Evolutionary conservation across 2,329 filamentous ascomycete genomes (phyloP).

Genomic region (Fusarium sarcochroum): DNA sequence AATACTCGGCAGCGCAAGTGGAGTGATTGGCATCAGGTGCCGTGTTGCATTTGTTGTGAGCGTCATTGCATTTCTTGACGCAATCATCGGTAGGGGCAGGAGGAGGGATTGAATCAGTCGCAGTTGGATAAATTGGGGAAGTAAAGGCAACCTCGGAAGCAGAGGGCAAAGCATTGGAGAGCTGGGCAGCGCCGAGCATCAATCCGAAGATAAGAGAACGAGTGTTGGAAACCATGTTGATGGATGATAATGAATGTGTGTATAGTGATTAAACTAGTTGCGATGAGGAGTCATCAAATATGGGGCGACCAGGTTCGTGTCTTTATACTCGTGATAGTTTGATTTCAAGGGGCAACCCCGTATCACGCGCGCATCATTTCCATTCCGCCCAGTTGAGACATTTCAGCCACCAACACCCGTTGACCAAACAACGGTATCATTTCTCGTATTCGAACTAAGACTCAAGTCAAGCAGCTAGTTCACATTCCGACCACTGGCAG

Average conservation of each 20-base stretch:
- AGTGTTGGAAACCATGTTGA: slow-evolving; percentile 24
- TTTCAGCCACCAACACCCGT: too few species aligned
- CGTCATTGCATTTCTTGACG: slow-evolving; percentile 6
- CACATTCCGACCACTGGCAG: too few species aligned
- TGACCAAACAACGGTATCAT: too few species aligned
- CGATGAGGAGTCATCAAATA: background rate
- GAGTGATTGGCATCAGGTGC: slow-evolving; percentile 19
- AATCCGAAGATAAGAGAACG: slow-evolving; percentile 22
- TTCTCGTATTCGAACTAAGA: too few species aligned
- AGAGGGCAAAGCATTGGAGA: slow-evolving; percentile 7
- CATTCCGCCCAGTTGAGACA: too few species aligned
- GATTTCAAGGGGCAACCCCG: too few species aligned
- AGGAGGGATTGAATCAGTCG: background rate
- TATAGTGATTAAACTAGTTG: background rate
- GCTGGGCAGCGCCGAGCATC: slow-evolving; percentile 14
- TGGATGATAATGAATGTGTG: background rate
- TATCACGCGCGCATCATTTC: too few species aligned
- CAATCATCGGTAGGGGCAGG: slow-evolving; percentile 12
- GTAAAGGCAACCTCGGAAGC: background rate
- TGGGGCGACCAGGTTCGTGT: too few species aligned
- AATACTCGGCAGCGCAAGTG: slow-evolving; percentile 3
- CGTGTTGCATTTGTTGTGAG: background rate
- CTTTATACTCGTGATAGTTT: too few species aligned
- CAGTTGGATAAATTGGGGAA: slow-evolving; percentile 14
- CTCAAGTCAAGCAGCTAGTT: too few species aligned